A percentile compares a stretch with the other conserved stretches of the same genome.
phyloP scores from a whole-genome alignment of 441 rosid genomes.

The Pelargonium fulgidum region DNA sequence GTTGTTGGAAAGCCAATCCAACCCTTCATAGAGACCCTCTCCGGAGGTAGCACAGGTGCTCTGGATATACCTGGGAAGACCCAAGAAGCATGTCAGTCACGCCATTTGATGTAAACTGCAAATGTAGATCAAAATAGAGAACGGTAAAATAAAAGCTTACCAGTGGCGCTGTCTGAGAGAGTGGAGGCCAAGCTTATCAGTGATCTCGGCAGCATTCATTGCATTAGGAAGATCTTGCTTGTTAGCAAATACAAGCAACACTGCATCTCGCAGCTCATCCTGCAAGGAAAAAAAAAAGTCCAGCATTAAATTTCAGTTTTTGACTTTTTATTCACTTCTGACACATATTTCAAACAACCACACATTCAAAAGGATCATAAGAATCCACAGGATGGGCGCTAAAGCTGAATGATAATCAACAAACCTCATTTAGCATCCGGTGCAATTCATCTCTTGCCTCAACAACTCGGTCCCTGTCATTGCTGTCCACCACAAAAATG shows the following conservation, averaged over 20 bases:
- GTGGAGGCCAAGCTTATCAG: slow-evolving; percentile 28
- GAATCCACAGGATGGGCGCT: not conserved
- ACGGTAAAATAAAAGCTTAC: slow-evolving; percentile 6
- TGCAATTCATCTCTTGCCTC: slow-evolving; percentile 30
- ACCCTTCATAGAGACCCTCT: slow-evolving; percentile 29
- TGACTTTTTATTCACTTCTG: not conserved
- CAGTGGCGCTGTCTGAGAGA: slow-evolving; percentile 29
- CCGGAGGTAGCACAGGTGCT: slow-evolving; percentile 16
- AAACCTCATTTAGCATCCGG: slow-evolving; percentile 26
- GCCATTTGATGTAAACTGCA: no score
- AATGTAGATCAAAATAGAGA: no score
- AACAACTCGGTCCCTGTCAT: slow-evolving; percentile 24
- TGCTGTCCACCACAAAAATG: slow-evolving; percentile 29
- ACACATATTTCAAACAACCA: not conserved
- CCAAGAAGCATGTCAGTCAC: no score
- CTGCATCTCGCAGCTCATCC: slow-evolving; percentile 29
- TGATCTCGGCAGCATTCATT: slow-evolving; percentile 23
- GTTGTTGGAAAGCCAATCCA: slow-evolving; percentile 31
- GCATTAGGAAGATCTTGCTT: slow-evolving; percentile 34
- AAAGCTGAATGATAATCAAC: not conserved
- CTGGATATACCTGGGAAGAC: slow-evolving; percentile 27
- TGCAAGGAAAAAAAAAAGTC: not conserved
- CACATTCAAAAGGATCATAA: not conserved
- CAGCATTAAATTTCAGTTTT: not conserved
- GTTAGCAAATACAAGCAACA: slow-evolving; percentile 28